phyloP scores from a whole-genome alignment of 1,284 basidiomycete genomes.

The Volvariella surrecta region DNA sequence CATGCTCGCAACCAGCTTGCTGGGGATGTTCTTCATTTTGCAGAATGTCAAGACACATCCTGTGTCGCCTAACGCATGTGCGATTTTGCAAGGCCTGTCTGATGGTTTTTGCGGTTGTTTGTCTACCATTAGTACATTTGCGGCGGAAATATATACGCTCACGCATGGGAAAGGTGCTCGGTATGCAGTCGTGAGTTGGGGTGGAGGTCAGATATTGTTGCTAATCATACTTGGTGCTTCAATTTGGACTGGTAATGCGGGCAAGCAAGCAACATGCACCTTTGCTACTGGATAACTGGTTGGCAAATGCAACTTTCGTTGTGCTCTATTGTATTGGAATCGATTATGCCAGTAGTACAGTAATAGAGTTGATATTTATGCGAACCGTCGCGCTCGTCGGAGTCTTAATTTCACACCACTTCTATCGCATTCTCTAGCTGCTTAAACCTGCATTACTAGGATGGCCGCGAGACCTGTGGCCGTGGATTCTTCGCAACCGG shows the following conservation, averaged over 20 bases:
- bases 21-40: conserved; percentile 65
- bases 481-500: conserved; percentile 35
- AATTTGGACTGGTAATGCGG: conserved; percentile 33
- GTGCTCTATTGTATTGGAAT: conserved; percentile 12
- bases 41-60: conserved; percentile 42
- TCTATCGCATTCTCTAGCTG: conserved; percentile 13
- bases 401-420: conserved; percentile 23
- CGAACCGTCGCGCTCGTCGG: conserved; percentile 17
- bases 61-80: conserved; percentile 49
- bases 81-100: conserved; percentile 69
- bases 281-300: conserved; percentile 12
- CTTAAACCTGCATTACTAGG: conserved; percentile 11
- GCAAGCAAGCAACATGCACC: conserved; percentile 26
- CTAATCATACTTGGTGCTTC: conserved; percentile 73
- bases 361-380: not conserved
- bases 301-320: too few relatives aligned
- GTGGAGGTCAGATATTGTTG: conserved; percentile 63
- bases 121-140: conserved; percentile 92
- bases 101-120: conserved; percentile 96
- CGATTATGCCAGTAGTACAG: not conserved
- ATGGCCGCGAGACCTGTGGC: conserved; percentile 39
- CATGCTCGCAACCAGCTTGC: conserved; percentile 68
- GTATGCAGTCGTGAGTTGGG: conserved; percentile 68
- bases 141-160: conserved; percentile 68
- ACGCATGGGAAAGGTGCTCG: conserved; percentile 46